Evolutionary conservation across 108 stramenopile species (phyloP).

Genomic region (Hondaea fermentalgiana): DNA sequence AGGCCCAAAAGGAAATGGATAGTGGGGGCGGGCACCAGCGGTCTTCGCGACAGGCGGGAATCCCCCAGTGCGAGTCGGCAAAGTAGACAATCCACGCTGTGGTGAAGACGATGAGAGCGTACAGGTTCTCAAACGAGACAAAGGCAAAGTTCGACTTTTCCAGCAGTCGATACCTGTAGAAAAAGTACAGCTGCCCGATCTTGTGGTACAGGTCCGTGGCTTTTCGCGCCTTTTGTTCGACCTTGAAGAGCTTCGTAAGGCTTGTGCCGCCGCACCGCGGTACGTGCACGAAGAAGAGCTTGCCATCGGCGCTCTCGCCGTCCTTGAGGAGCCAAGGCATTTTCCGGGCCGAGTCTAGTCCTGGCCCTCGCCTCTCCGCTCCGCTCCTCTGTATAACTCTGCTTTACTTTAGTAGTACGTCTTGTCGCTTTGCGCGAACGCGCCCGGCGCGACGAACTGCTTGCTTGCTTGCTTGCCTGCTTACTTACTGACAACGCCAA

Average conservation of each 20-base stretch:
- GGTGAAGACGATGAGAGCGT: background rate
- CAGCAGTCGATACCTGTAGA: constrained; percentile 44
- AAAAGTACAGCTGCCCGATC: constrained; percentile 50
- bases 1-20: background rate
- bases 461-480: too few relatives aligned
- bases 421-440: too few relatives aligned
- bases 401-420: too few relatives aligned
- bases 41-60: background rate
- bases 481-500: too few relatives aligned
- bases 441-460: too few relatives aligned
- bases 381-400: too few relatives aligned
- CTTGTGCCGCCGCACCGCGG: constrained; percentile 56
- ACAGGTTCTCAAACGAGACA: constrained; percentile 28
- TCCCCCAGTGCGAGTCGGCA: background rate
- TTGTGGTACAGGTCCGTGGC: constrained; percentile 2
- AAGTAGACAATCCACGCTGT: background rate
- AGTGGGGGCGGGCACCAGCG: background rate
- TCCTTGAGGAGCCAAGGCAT: constrained; percentile 9
- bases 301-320: background rate
- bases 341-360: background rate
- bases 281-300: constrained; percentile 57
- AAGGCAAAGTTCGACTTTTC: constrained; percentile 55
- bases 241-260: constrained; percentile 45
- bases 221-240: constrained; percentile 38
- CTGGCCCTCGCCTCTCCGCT: too few relatives aligned